Evolutionary conservation across 371 early-diverging fungal species (phyloP), one percentile per base, ranked within the genome.

Genomic region (Nematocida parisii): DNA sequence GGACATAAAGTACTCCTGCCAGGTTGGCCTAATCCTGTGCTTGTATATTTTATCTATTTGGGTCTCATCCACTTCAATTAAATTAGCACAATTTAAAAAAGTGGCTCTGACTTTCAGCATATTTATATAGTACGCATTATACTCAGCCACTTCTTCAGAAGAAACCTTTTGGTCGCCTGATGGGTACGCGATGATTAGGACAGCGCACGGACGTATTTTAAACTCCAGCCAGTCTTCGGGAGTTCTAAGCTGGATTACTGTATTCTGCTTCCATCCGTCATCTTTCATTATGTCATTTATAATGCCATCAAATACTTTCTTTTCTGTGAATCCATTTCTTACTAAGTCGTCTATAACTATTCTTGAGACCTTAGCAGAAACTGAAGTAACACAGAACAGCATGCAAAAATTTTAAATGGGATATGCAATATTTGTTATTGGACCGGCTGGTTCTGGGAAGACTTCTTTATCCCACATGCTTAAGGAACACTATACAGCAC

Each of bases 1-100:
- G 42, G 90, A 88, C 92, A 96, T 95, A 87, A 96, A 97, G 82
- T 97, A 97, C 0, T 92, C 90, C 87, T 95, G 94, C 95, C 95
- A 96, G 5, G 89, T 87, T 15, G 86, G 86, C 27, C 86, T 33
- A 11, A 52, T 44, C 4, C 15, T 45, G 20, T 61, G 20, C 0
- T 44, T 39, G 4, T 46, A 13, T 7, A 72, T 39, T 54, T 50
- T 42, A 15, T 73, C 40, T 46, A 67, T 22, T 27, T 20, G 33
- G 0, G 9, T 22, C 22, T 73, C 58, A 24, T 40, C 13, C 4
- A 73, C 45, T 72, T 82, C 82, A 6, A 66, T 27, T 7, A 52
- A 60, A 27, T 66, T 72, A 4, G 45, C 58, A 47, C 6, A 6
- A 47, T 66, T 57, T 54, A 27, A 20, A 9, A 55, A 56, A 20